phyloP scores from a whole-genome alignment of 345 rosid species.

The Kandelia obovata region DNA sequence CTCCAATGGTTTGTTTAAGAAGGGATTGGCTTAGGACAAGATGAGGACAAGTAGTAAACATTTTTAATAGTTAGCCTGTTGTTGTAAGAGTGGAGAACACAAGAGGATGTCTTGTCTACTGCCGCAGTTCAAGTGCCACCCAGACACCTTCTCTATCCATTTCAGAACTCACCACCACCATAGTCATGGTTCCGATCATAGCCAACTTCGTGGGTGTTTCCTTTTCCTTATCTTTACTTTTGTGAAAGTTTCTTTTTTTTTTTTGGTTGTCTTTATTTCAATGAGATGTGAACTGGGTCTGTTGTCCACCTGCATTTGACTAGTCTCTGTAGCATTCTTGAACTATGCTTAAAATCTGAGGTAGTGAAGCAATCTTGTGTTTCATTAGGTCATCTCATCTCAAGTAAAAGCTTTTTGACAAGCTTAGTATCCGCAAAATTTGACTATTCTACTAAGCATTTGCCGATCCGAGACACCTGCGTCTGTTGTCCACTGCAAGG shows the following conservation, averaged over 20 bases:
- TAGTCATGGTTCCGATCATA: slow-evolving; percentile 17
- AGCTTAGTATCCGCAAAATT: too few species aligned
- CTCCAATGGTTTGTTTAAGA: too few species aligned
- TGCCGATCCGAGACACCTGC: too few species aligned
- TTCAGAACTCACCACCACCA: slow-evolving; percentile 45
- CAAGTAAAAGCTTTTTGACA: too few species aligned
- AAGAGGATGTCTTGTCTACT: slow-evolving; percentile 71
- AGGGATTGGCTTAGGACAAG: not conserved
- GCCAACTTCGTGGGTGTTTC: slow-evolving; percentile 20
- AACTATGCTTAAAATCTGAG: too few species aligned
- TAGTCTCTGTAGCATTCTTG: too few species aligned
- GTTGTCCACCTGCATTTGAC: not conserved
- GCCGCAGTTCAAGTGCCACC: slow-evolving; percentile 90
- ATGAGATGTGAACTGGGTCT: not conserved
- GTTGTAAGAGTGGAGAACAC: not conserved
- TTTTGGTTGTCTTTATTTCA: not conserved
- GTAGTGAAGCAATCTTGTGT: too few species aligned
- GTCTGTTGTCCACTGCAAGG: too few species aligned
- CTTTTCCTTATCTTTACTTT: not conserved
- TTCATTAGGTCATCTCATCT: too few species aligned
- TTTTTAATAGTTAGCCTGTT: too few species aligned
- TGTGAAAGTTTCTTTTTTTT: not conserved
- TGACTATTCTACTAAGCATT: too few species aligned
- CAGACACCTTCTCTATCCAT: slow-evolving; percentile 63
- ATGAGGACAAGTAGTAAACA: not conserved